These are phyloP conservation scores for Salix viminalis DNA, from an alignment of 345 rosid genomes.

Conservation along the genomic window DNA sequence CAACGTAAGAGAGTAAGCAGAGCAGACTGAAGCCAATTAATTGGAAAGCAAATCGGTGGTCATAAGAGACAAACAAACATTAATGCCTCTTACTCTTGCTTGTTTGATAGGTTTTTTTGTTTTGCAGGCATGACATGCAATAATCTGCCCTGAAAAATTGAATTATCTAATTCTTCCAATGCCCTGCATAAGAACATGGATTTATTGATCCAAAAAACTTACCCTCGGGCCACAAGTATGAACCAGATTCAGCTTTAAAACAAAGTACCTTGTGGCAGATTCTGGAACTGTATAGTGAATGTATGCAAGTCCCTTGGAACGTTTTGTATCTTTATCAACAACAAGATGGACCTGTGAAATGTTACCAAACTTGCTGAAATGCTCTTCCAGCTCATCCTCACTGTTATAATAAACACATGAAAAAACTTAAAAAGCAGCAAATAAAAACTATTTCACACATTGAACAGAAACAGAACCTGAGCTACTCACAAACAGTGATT, in stretches of 20 bases:
- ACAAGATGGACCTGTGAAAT: slow-evolving; percentile 75
- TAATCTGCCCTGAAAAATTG: slow-evolving; percentile 86
- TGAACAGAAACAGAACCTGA: neutral
- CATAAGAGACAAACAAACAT: slow-evolving; percentile 2
- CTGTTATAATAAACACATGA: slow-evolving; percentile 35
- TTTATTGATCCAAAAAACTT: neutral
- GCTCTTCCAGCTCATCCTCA: slow-evolving; percentile 84
- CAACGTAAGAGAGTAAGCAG: neutral
- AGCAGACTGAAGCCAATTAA: neutral
- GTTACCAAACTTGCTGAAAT: slow-evolving; percentile 58
- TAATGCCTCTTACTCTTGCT: slow-evolving; percentile 46
- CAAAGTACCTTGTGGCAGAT: slow-evolving; percentile 67
- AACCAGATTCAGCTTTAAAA: neutral
- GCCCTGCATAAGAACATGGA: slow-evolving; percentile 50
- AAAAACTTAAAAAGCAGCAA: neutral
- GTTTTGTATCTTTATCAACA: slow-evolving; percentile 81
- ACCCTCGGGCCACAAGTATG: neutral
- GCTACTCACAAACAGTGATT: neutral
- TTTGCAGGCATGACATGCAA: slow-evolving; percentile 80
- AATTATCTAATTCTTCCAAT: slow-evolving; percentile 61
- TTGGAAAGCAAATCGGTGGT: neutral
- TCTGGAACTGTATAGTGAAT: slow-evolving; percentile 57
- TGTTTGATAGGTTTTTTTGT: slow-evolving; percentile 41
- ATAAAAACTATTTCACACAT: neutral
- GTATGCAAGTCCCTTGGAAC: slow-evolving; percentile 86